Evolutionary conservation across 1,284 basidiomycete species (phyloP).

Genomic region (Ganoderma sinense): DNA sequence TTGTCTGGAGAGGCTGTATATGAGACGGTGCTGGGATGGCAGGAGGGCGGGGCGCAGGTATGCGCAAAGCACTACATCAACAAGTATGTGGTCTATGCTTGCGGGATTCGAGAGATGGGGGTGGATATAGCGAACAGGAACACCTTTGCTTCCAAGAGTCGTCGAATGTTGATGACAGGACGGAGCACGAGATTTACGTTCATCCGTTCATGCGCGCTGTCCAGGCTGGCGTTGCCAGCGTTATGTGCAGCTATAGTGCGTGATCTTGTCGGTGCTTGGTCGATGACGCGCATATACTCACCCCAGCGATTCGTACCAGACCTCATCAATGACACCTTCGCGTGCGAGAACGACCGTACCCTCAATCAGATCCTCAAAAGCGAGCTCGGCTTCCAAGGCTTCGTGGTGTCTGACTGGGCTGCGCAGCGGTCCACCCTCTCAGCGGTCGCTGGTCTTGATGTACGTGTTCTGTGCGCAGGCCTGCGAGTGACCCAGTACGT

Average conservation of each 20-base stretch:
- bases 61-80: constrained; percentile 83
- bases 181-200: constrained; percentile 77
- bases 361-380: constrained; percentile 83
- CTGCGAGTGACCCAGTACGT: not conserved
- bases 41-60: constrained; percentile 76
- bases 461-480: constrained; percentile 39
- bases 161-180: constrained; percentile 81
- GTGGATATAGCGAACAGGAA: constrained; percentile 65
- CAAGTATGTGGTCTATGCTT: constrained; percentile 55
- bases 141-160: constrained; percentile 58
- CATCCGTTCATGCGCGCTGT: constrained; percentile 78
- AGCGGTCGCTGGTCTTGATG: constrained; percentile 72
- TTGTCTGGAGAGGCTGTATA: constrained; percentile 76
- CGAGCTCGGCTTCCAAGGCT: constrained; percentile 85
- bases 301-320: constrained; percentile 41
- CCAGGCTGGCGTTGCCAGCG: constrained; percentile 76
- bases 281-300: not conserved
- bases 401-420: constrained; percentile 75
- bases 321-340: constrained; percentile 78
- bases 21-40: constrained; percentile 80
- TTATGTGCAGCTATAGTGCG: constrained; percentile 81
- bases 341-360: constrained; percentile 80
- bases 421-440: constrained; percentile 64
- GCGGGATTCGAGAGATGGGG: not conserved
- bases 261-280: not conserved